Evolutionary conservation across 768 basidiomycete species (phyloP), one percentile per base, ranked within the genome.

Genomic region (Naganishia onofrii): DNA sequence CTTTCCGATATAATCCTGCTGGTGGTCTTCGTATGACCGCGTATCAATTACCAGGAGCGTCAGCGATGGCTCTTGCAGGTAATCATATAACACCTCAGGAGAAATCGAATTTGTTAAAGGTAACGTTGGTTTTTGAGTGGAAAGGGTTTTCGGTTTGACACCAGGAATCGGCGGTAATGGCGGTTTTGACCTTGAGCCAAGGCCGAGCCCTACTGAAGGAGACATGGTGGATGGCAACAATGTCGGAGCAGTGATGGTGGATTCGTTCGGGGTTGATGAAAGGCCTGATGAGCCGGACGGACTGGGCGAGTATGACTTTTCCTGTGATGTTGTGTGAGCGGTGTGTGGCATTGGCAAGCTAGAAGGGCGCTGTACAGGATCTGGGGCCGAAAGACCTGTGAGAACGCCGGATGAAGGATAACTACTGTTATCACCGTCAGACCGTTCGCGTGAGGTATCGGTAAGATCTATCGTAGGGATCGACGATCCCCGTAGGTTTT

Each of bases 11-110:
- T 89, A 88, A 66, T 88, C 91, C 21, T 76, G 81, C 71, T 92
- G 87, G 75, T 90, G 94, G 57, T 90, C 89, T 12, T 85, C 87
- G 34, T 91, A 85, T 21, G 86, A 84, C n/a, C 94, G 85, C 23
- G 93, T 87, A 78, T 96, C 94, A 23, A 97, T 84, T 17, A 96
- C 74, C 1, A 97, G 84, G 3, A 92, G 86, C 64, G 86, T 86
- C 67, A 84, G 75, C n/a, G 82, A 79, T 7, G 79, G 76, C 48
- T 83, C 79, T 71, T 86, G 79, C 69, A 89, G 80, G 76, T 89
- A 92, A 0, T 84, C 82, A 52, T 84, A 80, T 36, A 93, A 81
- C 12, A 86, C 85, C 69, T 84, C 84, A 7, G 91, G 87, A 65
- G 82, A 83, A 31, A 88, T 85, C 2, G 85, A 84, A 70, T 88